These are phyloP conservation scores for Umbelopsis sp. DNA, from an alignment of 192 early-diverging fungal species.

Conservation along the genomic window DNA sequence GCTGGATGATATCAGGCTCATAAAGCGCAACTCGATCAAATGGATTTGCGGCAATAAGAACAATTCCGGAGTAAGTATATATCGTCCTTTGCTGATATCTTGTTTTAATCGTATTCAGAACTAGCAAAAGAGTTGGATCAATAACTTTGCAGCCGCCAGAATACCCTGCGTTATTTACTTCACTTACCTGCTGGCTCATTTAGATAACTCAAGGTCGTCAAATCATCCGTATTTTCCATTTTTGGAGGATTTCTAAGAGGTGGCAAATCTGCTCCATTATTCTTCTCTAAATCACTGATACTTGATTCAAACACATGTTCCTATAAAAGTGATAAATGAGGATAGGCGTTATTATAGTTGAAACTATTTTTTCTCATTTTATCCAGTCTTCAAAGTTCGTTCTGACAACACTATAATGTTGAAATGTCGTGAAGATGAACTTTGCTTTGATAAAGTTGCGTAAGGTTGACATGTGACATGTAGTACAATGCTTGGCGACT, in stretches of 20 bases:
- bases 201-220: constrained; percentile 93
- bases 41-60: constrained; percentile 97
- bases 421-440: not conserved
- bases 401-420: not conserved
- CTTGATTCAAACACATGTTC: constrained; percentile 75
- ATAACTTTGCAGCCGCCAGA: not conserved
- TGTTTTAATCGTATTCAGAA: constrained; percentile 89
- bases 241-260: constrained; percentile 93
- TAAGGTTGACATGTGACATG: constrained; percentile 22
- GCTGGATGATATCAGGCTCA: constrained; percentile 89
- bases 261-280: constrained; percentile 74
- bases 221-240: constrained; percentile 86
- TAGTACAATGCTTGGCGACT: not conserved
- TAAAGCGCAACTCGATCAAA: constrained; percentile 88
- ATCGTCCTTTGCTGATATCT: constrained; percentile 93
- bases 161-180: not conserved
- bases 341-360: not conserved
- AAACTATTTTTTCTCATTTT: too few species aligned
- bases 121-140: constrained; percentile 41
- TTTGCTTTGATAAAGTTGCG: not conserved
- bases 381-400: too few species aligned
- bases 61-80: constrained; percentile 99
- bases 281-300: constrained; percentile 65
- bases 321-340: constrained; percentile 42
- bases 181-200: constrained; percentile 83